Conservation (phyloP, 2,329 filamentous ascomycete species). For the Fusarium sp. region DNA sequence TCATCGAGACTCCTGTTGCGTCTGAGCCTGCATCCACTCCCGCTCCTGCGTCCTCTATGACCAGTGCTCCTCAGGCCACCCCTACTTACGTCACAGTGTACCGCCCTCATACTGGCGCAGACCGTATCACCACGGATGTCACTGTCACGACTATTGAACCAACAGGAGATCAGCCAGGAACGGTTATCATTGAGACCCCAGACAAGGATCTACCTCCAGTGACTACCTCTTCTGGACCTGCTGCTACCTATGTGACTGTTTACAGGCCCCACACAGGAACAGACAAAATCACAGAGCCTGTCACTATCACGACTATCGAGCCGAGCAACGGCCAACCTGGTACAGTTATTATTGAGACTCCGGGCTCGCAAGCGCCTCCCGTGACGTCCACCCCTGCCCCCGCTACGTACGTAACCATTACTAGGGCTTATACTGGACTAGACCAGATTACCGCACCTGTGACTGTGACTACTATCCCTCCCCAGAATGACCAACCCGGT, state of each 20-base stretch:
- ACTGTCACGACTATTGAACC: conserved; percentile 31
- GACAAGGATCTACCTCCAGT: conserved; percentile 25
- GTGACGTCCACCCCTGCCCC: conserved; percentile 19
- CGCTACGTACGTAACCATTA: conserved; percentile 29
- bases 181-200: conserved; percentile 36
- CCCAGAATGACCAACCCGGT: conserved; percentile 30
- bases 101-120: conserved; percentile 28
- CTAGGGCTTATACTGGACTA: conserved; percentile 27
- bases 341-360: conserved; percentile 40
- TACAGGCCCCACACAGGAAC: conserved; percentile 27
- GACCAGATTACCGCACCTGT: conserved; percentile 13
- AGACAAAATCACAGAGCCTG: conserved; percentile 22
- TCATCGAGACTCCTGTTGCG: conserved; percentile 30
- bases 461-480: conserved; percentile 24
- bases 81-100: conserved; percentile 36
- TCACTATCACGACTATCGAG: conserved; percentile 35
- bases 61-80: conserved; percentile 3
- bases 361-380: conserved; percentile 29
- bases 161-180: conserved; percentile 28
- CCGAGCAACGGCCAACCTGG: conserved; percentile 24
- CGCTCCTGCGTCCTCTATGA: conserved; percentile 3
- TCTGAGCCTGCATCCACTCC: conserved; percentile 9
- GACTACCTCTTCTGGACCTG: conserved; percentile 25
- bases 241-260: conserved; percentile 29
- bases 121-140: conserved; percentile 21